phyloP scores from a whole-genome alignment of 805 yeast genomes.

The Millerozyma acaciae region DNA sequence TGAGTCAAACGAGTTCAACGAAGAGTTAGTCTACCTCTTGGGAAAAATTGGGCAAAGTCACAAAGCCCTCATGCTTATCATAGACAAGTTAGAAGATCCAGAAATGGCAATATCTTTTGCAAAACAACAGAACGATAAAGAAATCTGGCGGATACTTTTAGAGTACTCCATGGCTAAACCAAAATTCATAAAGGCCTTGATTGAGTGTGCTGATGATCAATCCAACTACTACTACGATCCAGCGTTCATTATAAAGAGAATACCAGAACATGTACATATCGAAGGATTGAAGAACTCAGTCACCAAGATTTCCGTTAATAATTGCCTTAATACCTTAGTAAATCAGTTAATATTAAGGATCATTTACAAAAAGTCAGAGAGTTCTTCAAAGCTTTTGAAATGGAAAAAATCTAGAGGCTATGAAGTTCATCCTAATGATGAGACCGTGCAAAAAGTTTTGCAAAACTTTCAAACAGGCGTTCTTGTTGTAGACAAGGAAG shows the following conservation, averaged over 20 bases:
- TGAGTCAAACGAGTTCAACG: constrained; percentile 46
- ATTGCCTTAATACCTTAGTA: constrained; percentile 50
- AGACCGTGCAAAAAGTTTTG: constrained; percentile 16
- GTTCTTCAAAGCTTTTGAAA: constrained; percentile 19
- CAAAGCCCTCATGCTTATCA: constrained; percentile 72
- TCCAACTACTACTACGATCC: constrained; percentile 49
- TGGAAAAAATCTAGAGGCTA: constrained; percentile 22
- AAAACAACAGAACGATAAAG: constrained; percentile 58
- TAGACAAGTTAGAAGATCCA: constrained; percentile 75
- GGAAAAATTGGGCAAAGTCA: constrained; percentile 79
- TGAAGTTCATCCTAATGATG: constrained; percentile 18
- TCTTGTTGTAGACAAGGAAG: constrained; percentile 2
- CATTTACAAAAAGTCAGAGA: constrained; percentile 28
- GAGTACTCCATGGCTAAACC: constrained; percentile 71
- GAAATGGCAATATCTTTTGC: constrained; percentile 79
- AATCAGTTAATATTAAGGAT: constrained; percentile 48
- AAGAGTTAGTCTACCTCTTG: constrained; percentile 76
- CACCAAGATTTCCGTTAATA: constrained; percentile 57
- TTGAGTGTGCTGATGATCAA: constrained; percentile 63
- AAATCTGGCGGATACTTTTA: constrained; percentile 76
- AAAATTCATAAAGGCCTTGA: constrained; percentile 67
- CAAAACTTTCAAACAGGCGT: constrained; percentile 27
- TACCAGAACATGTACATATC: constrained; percentile 60
- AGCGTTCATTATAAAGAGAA: constrained; percentile 59
- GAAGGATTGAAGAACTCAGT: constrained; percentile 63